Evolutionary conservation across 768 basidiomycete genomes (phyloP), one percentile per base, ranked within the genome.

Genomic region (Cystobasidium onofrii): DNA sequence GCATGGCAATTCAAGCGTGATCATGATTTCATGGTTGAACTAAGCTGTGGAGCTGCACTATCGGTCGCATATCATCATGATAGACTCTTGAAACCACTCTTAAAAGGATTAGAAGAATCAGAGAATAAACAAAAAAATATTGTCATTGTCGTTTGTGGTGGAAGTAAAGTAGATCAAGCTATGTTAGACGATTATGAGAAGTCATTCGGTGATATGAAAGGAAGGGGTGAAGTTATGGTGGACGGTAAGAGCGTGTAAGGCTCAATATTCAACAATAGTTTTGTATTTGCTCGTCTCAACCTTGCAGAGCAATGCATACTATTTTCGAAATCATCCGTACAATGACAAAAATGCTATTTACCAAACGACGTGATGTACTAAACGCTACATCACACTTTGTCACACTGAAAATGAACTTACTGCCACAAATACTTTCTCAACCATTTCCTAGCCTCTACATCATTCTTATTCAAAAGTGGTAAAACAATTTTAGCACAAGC

Each of bases 341-440:
- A n/a, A n/a, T n/a, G n/a, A n/a, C n/a, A n/a, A n/a, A n/a, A n/a
- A n/a, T n/a, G n/a, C n/a, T n/a, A n/a, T n/a, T n/a, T n/a, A n/a
- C n/a, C n/a, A n/a, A n/a, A n/a, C n/a, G 44, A 81, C 82, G 75
- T 82, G 77, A 1, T 76, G 75, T 12, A 77, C 81, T 43, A 77
- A 76, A 50, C 77, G 78, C 33, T 77, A 76, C 46, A 77, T 73
- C 60, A 76, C n/a, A n/a, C n/a, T n/a, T n/a, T n/a, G n/a, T n/a
- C n/a, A n/a, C n/a, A n/a, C n/a, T 77, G 83, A 86, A 83, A 82
- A 86, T 77, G 84, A 85, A 78, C 83, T 36, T 83, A 75, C 31
- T 81, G 27, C 75, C 7, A 80, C 83, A 6, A 82, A 81, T 17
- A 60, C 27, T 79, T 83, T 55, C 81, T 83, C 60, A 82, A 85